phyloP scores from a whole-genome alignment of 805 yeast species.

The Wickerhamomyces pijperi region DNA sequence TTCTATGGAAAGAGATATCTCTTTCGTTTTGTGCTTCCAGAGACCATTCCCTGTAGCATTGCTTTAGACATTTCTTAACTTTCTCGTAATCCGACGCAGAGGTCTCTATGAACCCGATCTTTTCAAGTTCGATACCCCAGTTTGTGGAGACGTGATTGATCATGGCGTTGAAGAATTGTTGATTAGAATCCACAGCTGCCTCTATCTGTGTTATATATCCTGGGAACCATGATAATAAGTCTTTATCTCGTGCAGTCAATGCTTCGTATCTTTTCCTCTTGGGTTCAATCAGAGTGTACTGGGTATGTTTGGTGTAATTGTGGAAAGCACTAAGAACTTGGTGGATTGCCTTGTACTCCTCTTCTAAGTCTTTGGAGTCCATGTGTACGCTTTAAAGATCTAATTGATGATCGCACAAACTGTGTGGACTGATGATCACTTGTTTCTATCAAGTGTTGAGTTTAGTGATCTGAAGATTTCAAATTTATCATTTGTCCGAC shows the following conservation, averaged over 20 bases:
- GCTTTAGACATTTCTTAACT: conserved; percentile 44
- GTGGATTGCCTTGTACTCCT: too few species aligned
- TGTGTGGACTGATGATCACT: too few species aligned
- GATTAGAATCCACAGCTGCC: conserved; percentile 34
- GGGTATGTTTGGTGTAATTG: background rate
- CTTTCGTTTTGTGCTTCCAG: conserved; percentile 39
- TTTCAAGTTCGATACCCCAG: conserved; percentile 33
- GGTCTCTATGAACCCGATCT: conserved; percentile 2
- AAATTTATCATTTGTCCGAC: too few species aligned
- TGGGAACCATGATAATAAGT: conserved; percentile 26
- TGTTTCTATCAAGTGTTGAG: too few species aligned
- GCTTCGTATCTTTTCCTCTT: background rate
- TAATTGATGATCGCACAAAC: too few species aligned
- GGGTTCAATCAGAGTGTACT: background rate
- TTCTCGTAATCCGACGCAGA: conserved; percentile 41
- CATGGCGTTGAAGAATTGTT: conserved; percentile 29
- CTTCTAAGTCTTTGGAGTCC: too few species aligned
- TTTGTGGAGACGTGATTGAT: conserved; percentile 31
- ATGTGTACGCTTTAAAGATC: too few species aligned
- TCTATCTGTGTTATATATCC: conserved; percentile 28
- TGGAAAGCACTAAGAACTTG: background rate
- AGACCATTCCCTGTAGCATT: conserved; percentile 54
- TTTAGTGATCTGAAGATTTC: too few species aligned
- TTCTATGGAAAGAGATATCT: conserved; percentile 23
- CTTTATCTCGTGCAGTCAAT: background rate